phyloP scores from a whole-genome alignment of 192 early-diverging fungal genomes.

The Mortierella claussenii region DNA sequence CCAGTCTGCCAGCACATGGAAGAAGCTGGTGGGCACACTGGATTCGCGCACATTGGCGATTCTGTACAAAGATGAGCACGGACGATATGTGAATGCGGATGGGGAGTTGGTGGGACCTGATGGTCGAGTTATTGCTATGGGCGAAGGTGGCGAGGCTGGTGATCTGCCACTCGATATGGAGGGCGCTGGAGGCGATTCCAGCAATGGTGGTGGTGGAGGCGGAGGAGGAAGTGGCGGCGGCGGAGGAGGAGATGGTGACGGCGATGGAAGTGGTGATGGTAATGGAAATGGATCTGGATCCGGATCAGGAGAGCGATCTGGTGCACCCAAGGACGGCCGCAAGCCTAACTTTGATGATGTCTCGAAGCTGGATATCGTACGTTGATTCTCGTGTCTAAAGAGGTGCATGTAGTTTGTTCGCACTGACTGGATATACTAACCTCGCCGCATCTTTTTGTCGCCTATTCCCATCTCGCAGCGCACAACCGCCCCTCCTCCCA shows the following conservation, averaged over 20 bases:
- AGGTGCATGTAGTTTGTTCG: not conserved
- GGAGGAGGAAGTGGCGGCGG: constrained; percentile 43
- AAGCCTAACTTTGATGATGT: constrained; percentile 70
- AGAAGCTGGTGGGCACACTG: constrained; percentile 65
- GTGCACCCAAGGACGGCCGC: constrained; percentile 59
- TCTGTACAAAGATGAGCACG: constrained; percentile 63
- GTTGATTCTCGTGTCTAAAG: not conserved
- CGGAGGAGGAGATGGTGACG: constrained; percentile 52
- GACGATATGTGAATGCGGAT: constrained; percentile 36
- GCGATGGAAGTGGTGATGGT: constrained; percentile 55
- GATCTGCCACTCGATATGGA: constrained; percentile 38
- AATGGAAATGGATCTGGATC: constrained; percentile 59
- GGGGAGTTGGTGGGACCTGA: constrained; percentile 24
- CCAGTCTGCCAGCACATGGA: constrained; percentile 66
- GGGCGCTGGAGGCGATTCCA: constrained; percentile 23
- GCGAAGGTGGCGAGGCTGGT: constrained; percentile 14
- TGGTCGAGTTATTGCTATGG: constrained; percentile 8
- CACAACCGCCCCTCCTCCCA: constrained; percentile 48
- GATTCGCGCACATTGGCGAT: constrained; percentile 64
- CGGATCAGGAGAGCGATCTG: constrained; percentile 54
- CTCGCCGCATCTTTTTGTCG: not conserved
- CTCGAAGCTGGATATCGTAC: constrained; percentile 62
- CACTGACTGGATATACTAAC: no score
- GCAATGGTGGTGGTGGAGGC: constrained; percentile 44
- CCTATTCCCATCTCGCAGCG: constrained; percentile 12